phyloP scores from a whole-genome alignment of 1,284 basidiomycete genomes.

The Cutaneotrichosporon curvatum region DNA sequence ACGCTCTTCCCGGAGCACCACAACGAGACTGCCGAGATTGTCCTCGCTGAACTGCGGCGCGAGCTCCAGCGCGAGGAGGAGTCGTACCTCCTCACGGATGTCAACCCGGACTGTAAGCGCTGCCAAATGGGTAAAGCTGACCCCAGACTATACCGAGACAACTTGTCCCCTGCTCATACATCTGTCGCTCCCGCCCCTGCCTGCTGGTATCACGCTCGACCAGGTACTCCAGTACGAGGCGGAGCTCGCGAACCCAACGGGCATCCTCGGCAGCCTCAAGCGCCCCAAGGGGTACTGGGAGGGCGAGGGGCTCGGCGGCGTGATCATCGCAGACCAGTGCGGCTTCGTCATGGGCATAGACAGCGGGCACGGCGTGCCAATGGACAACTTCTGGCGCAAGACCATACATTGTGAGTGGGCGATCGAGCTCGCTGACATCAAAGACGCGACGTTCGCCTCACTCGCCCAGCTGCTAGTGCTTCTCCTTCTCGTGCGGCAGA shows the following conservation, averaged over 20 bases:
- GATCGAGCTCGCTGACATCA: neutral
- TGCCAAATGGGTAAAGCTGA: neutral
- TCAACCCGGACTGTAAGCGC: slow-evolving; percentile 32
- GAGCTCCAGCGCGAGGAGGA: slow-evolving; percentile 30
- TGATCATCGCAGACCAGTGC: slow-evolving; percentile 69
- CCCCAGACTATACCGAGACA: slow-evolving; percentile 13
- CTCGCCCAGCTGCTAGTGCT: slow-evolving; percentile 63
- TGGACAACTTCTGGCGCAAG: slow-evolving; percentile 63
- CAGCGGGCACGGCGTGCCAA: slow-evolving; percentile 59
- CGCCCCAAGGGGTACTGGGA: slow-evolving; percentile 37
- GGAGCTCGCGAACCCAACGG: slow-evolving; percentile 38
- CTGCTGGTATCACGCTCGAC: slow-evolving; percentile 17
- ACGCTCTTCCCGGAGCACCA: slow-evolving; percentile 45
- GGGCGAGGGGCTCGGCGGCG: slow-evolving; percentile 50
- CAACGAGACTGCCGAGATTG: slow-evolving; percentile 57
- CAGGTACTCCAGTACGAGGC: slow-evolving; percentile 33
- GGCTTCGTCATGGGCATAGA: slow-evolving; percentile 63
- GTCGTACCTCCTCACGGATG: slow-evolving; percentile 26
- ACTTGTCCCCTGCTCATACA: slow-evolving; percentile 38
- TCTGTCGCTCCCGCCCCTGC: slow-evolving; percentile 38
- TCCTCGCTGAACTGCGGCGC: slow-evolving; percentile 58
- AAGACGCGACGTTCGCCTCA: slow-evolving; percentile 57
- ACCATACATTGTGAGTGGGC: slow-evolving; percentile 66
- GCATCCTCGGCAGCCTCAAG: slow-evolving; percentile 27
- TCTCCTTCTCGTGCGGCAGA: slow-evolving; percentile 63